Evolutionary conservation across 2,329 filamentous ascomycete species (phyloP).

Genomic region (Blastomyces silverae): DNA sequence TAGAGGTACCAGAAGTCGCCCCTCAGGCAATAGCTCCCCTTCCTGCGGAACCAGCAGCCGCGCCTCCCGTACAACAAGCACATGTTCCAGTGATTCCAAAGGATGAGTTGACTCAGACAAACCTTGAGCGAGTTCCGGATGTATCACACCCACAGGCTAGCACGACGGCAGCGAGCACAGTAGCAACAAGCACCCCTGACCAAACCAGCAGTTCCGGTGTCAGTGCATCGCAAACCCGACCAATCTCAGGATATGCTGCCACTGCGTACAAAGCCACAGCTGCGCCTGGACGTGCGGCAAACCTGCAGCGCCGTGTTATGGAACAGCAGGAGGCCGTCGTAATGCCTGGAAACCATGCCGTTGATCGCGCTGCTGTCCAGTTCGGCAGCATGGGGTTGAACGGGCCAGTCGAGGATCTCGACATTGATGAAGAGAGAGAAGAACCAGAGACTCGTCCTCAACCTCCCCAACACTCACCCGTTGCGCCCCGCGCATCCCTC

Average conservation of each 20-base stretch:
- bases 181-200: slow-evolving; percentile 81
- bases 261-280: slow-evolving; percentile 69
- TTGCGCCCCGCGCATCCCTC: slow-evolving; percentile 76
- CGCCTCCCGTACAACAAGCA: slow-evolving; percentile 37
- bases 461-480: slow-evolving; percentile 85
- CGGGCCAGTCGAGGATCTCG: slow-evolving; percentile 61
- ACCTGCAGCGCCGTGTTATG: slow-evolving; percentile 76
- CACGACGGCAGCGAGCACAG: slow-evolving; percentile 79
- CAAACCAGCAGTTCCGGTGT: slow-evolving; percentile 55
- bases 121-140: slow-evolving; percentile 86
- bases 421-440: slow-evolving; percentile 90
- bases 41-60: slow-evolving; percentile 32
- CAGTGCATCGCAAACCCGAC: slow-evolving; percentile 48
- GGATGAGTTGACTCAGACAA: slow-evolving; percentile 81
- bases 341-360: slow-evolving; percentile 93
- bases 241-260: slow-evolving; percentile 68
- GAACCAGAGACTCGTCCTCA: slow-evolving; percentile 91
- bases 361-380: slow-evolving; percentile 87
- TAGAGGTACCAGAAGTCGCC: slow-evolving; percentile 21
- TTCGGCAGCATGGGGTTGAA: slow-evolving; percentile 93
- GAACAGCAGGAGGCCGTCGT: slow-evolving; percentile 97
- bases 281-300: slow-evolving; percentile 58
- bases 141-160: slow-evolving; percentile 68
- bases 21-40: slow-evolving; percentile 37
- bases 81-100: slow-evolving; percentile 55